Conservation (phyloP, 805 yeast genomes). For the Isabelozyma gotoi region DNA sequence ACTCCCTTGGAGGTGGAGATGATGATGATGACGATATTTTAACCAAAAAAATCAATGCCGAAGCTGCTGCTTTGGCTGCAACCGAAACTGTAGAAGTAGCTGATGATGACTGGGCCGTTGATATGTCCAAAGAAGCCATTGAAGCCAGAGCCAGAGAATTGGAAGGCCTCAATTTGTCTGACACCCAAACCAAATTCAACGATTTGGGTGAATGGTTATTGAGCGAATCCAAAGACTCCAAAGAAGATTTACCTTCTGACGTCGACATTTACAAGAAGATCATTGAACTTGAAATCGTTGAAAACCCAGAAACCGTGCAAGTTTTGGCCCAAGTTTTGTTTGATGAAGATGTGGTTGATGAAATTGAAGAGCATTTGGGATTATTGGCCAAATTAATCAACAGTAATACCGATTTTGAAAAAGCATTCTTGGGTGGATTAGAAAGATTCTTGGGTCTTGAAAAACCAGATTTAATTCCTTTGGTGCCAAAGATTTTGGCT, state of each 20-base stretch:
- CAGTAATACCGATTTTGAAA: conserved; percentile 65
- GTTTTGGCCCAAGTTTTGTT: conserved; percentile 91
- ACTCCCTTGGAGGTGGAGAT: conserved; percentile 38
- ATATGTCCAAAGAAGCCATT: conserved; percentile 94
- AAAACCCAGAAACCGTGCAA: conserved; percentile 76
- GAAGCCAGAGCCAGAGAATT: conserved; percentile 86
- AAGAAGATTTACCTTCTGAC: conserved; percentile 69
- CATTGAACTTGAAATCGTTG: conserved; percentile 68
- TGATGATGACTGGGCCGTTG: conserved; percentile 97
- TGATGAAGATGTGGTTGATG: conserved; percentile 69
- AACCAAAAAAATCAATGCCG: conserved; percentile 78
- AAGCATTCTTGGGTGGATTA: conserved; percentile 90
- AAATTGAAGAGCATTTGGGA: conserved; percentile 78
- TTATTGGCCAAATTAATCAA: conserved; percentile 75
- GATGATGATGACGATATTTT: conserved; percentile 71
- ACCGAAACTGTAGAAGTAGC: conserved; percentile 57
- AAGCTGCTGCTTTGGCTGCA: conserved; percentile 64
- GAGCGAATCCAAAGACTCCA: conserved; percentile 48
- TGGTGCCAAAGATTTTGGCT: conserved; percentile 79
- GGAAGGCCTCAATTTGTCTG: conserved; percentile 58
- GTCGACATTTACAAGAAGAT: conserved; percentile 92
- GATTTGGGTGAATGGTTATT: conserved; percentile 90
- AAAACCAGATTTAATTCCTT: conserved; percentile 64
- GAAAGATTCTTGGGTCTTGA: conserved; percentile 89
- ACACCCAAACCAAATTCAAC: conserved; percentile 54